phyloP scores from a whole-genome alignment of 768 basidiomycete species.

The Macrolepiota dolichaula region DNA sequence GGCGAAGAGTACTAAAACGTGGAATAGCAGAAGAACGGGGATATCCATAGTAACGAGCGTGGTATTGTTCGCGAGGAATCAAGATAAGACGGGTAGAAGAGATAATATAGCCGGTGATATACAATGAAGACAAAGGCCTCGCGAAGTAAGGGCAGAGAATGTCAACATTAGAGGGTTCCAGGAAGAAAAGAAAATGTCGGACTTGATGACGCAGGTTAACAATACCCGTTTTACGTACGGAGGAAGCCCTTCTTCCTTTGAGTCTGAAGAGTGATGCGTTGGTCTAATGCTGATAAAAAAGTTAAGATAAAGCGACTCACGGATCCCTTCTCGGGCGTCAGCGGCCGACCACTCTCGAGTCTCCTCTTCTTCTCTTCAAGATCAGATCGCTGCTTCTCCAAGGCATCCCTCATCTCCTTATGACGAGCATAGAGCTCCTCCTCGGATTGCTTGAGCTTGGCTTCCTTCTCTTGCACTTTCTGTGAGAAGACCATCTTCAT shows the following conservation, averaged over 20 bases:
- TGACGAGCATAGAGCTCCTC: slow-evolving; percentile 98
- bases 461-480: slow-evolving; percentile 99
- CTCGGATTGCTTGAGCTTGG: slow-evolving; percentile 98
- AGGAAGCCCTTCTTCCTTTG: slow-evolving; percentile 77
- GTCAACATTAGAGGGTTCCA: slow-evolving; percentile 24
- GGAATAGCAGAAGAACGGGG: slow-evolving; percentile 41
- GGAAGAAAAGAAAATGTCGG: slow-evolving; percentile 21
- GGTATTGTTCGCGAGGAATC: slow-evolving; percentile 48
- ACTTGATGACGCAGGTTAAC: slow-evolving; percentile 21
- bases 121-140: slow-evolving; percentile 31
- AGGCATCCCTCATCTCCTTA: slow-evolving; percentile 99
- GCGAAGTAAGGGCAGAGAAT: slow-evolving; percentile 24
- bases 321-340: slow-evolving; percentile 91
- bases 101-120: slow-evolving; percentile 36
- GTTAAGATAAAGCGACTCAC: slow-evolving; percentile 46
- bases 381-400: slow-evolving; percentile 94
- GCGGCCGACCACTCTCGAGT: slow-evolving; percentile 89
- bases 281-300: slow-evolving; percentile 15
- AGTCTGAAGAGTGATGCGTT: slow-evolving; percentile 33
- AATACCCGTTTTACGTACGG: slow-evolving; percentile 47
- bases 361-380: slow-evolving; percentile 98
- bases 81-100: slow-evolving; percentile 41
- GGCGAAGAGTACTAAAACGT: slow-evolving; percentile 44
- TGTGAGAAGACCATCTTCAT: slow-evolving; percentile 99
- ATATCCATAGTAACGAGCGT: slow-evolving; percentile 62